Evolutionary conservation across 208 protist species (phyloP).

Genomic region (Porcisia deanei): DNA sequence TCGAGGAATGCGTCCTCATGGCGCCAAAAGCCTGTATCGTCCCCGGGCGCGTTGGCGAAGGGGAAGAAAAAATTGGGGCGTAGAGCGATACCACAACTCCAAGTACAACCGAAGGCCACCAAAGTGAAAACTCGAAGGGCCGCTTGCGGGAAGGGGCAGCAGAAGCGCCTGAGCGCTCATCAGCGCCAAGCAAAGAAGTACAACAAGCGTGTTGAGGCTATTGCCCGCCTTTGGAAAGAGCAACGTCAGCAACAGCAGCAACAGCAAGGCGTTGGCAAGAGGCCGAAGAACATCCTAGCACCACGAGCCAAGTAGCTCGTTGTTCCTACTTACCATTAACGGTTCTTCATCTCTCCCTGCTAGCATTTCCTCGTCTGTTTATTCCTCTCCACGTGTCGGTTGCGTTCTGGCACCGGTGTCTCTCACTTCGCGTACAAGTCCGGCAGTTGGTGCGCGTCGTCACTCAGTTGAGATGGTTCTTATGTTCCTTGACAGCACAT

Average conservation of each 20-base stretch:
- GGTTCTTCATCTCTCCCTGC: not conserved
- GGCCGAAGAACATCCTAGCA: not conserved
- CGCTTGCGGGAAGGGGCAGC: not conserved
- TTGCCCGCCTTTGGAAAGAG: slow-evolving; percentile 79
- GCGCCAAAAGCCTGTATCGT: not conserved
- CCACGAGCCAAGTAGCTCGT: slow-evolving; percentile 4
- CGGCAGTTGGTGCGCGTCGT: not conserved
- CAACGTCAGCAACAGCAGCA: slow-evolving; percentile 41
- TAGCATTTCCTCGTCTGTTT: not conserved
- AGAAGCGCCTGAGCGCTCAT: slow-evolving; percentile 35
- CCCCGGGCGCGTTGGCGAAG: not conserved
- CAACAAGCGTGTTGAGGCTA: slow-evolving; percentile 83
- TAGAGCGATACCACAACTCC: not conserved
- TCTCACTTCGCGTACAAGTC: not conserved
- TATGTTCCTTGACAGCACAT: not conserved
- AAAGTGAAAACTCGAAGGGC: not conserved
- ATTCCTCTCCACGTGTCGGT: not conserved
- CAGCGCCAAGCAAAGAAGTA: slow-evolving; percentile 74
- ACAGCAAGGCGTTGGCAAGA: not conserved
- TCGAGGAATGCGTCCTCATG: slow-evolving; percentile 1
- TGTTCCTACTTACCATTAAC: not conserved
- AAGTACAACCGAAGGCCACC: not conserved
- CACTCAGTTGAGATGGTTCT: not conserved
- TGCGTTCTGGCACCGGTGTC: not conserved
- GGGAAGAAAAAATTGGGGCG: not conserved